Percentiles rank a stretch among this genome's conserved stretches.
phyloP scores from a whole-genome alignment of 139 green algal genomes.

The Pseudopediastrum boryanum region DNA sequence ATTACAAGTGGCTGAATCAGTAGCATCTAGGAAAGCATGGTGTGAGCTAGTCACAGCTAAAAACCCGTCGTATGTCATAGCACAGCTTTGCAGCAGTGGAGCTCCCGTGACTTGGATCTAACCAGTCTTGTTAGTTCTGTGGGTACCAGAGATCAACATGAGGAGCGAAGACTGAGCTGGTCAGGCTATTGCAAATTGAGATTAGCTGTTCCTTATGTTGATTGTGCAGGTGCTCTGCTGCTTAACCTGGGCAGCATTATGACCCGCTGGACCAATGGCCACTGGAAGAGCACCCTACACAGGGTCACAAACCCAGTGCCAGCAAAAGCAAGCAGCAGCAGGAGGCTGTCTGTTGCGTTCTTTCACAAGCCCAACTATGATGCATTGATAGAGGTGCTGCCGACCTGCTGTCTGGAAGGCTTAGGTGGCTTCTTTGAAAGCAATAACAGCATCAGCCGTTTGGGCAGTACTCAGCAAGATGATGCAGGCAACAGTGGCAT shows the following conservation, averaged over 20 bases:
- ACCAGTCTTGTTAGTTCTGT: too few relatives aligned
- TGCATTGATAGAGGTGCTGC: conserved; percentile 27
- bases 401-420: conserved; percentile 16
- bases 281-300: conserved; percentile 41
- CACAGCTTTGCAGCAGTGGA: too few relatives aligned
- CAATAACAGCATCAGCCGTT: neutral
- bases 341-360: conserved; percentile 34
- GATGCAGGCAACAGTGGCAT: neutral
- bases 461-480: too few relatives aligned
- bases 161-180: too few relatives aligned
- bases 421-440: neutral
- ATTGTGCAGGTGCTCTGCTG: conserved; percentile 38
- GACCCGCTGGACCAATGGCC: conserved; percentile 36
- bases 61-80: too few relatives aligned
- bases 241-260: conserved; percentile 42
- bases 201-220: too few relatives aligned
- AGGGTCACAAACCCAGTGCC: conserved; percentile 39
- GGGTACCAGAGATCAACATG: too few relatives aligned
- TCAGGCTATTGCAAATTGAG: too few relatives aligned
- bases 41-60: too few relatives aligned
- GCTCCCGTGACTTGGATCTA: too few relatives aligned
- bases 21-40: too few relatives aligned
- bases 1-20: too few relatives aligned
- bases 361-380: conserved; percentile 42
- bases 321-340: neutral